These are phyloP conservation scores for Myrica gale DNA, from an alignment of 306 rosid species.

Conservation along the genomic window DNA sequence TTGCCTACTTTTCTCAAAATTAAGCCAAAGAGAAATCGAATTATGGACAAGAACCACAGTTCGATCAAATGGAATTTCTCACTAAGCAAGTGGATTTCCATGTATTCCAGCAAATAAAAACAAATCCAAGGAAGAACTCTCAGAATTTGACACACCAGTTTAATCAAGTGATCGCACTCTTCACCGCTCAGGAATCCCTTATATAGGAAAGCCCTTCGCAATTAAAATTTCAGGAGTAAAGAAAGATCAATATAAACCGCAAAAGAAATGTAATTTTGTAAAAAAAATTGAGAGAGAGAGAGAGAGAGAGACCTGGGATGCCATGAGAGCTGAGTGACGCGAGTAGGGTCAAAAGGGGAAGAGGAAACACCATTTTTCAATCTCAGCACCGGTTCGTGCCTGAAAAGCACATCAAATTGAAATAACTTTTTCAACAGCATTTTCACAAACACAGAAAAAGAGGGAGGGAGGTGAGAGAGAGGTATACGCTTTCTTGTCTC, in stretches of 20 bases:
- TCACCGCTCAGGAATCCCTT: slow-evolving; percentile 61
- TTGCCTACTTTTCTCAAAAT: slow-evolving; percentile 53
- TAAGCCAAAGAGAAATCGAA: slow-evolving; percentile 18
- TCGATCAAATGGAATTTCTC: not conserved
- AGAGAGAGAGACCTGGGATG: slow-evolving; percentile 56
- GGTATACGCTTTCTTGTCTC: slow-evolving; percentile 38
- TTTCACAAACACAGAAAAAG: not conserved
- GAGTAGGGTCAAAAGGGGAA: slow-evolving; percentile 65
- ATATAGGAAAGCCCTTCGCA: slow-evolving; percentile 80
- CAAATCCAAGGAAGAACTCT: not conserved
- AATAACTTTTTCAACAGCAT: not conserved
- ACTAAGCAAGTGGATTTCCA: not conserved
- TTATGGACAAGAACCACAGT: not conserved
- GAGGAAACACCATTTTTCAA: slow-evolving; percentile 41
- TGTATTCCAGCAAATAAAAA: not conserved
- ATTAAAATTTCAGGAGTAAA: slow-evolving; percentile 9
- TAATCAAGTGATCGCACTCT: slow-evolving; percentile 81
- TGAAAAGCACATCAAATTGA: slow-evolving; percentile 24
- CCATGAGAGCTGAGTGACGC: slow-evolving; percentile 89
- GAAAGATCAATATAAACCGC: not conserved
- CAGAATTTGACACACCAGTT: slow-evolving; percentile 46
- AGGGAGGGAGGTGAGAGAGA: not conserved
- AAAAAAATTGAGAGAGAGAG: not conserved
- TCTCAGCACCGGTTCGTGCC: slow-evolving; percentile 55
- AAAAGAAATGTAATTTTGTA: not conserved